These are phyloP conservation scores for Triadica sebifera DNA, from an alignment of 345 rosid genomes.

Conservation along the genomic window DNA sequence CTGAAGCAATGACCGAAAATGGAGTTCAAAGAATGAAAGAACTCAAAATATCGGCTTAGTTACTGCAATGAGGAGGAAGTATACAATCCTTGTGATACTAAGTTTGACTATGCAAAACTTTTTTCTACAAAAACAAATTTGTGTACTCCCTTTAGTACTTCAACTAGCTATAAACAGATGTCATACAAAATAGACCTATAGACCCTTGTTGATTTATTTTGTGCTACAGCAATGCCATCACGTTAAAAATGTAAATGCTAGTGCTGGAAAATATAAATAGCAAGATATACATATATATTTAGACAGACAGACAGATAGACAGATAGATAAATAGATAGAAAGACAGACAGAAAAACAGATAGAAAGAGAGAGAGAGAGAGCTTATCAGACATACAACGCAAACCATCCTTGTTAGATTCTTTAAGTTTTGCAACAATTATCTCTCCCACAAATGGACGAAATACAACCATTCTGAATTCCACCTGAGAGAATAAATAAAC, in stretches of 20 bases:
- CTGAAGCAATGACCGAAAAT: background rate
- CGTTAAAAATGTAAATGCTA: background rate
- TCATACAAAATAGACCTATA: background rate
- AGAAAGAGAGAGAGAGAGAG: background rate
- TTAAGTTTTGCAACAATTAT: constrained; percentile 68
- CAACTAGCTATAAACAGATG: background rate
- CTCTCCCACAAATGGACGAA: constrained; percentile 92
- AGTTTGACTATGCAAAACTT: background rate
- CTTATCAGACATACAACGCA: constrained; percentile 61
- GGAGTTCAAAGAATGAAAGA: background rate
- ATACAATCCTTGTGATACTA: background rate
- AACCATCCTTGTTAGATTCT: constrained; percentile 64
- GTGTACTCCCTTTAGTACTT: background rate
- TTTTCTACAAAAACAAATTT: background rate
- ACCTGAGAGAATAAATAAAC: constrained; percentile 48
- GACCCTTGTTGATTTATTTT: background rate
- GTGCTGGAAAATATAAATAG: background rate
- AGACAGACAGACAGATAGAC: background rate
- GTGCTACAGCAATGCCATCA: background rate
- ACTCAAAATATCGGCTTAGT: background rate
- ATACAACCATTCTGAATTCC: constrained; percentile 63
- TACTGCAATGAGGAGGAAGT: background rate
- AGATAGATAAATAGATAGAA: too few species aligned
- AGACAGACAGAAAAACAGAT: background rate
- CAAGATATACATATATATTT: background rate